Base-by-base conservation (phyloP, 83 land plant genomes). In the Thuja plicata region DNA sequence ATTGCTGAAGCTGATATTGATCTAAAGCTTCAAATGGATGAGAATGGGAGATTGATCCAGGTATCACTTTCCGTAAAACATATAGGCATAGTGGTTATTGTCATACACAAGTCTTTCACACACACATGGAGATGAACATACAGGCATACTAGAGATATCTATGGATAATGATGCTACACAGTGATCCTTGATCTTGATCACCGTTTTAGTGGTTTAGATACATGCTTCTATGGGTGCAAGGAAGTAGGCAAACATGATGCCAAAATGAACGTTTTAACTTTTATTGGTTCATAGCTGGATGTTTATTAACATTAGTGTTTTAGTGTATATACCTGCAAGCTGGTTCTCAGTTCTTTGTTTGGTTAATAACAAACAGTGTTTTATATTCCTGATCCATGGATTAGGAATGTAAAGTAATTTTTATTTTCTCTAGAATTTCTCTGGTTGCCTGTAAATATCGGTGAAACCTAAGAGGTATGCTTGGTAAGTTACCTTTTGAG, bases 1-100 rank as follows among this genome's bases (percentile, higher is more conserved):
- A 89, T 92, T 86, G 89, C 94, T 21, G 93, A 95, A 89, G 93
- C 95, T 79, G 94, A 95, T 89, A 89, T 93, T 34, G 70, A 91
- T 54, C 84, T 92, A 45, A 52, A 71, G 15, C 94, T 95, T 89
- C 92, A 94, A 90, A 89, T 92, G 86, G 89, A 92, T 87, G 92
- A 92, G 34, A 90, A 91, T 40, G 94, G 93, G 57, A 92, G 93
- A 60, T 77, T 95, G 16, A 89, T 94, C 86, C 95, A 95, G 95
- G 96, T 95, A 35, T 86, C 43, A 52, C 34, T 88, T 8, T 6
- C 27, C 15, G 11, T 46, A 45, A 45, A 83, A 83, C 43, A 46
- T 24, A 35, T 83, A 16, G 46, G 85, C 55, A 46, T 83, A 12
- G 17, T 21, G 17, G 30, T 46, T 46, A 41, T 45, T 46, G 54